Evolutionary conservation across 345 rosid species (phyloP).

Genomic region (Eucalyptus grandis): DNA sequence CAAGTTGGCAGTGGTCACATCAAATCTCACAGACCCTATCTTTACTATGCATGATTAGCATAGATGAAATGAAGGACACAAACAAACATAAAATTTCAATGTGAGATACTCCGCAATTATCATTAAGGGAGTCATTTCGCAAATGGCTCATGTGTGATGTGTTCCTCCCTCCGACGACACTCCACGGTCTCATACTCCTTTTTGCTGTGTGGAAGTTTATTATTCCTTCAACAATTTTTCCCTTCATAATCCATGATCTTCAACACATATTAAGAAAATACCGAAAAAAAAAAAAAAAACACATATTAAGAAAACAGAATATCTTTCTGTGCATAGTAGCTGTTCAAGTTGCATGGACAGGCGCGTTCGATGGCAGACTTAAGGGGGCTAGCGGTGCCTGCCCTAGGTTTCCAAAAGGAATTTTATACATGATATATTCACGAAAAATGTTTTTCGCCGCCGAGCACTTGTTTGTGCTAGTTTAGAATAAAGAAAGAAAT

Average conservation of each 20-base stretch:
- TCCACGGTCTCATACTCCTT: background rate
- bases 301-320: background rate
- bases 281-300: no score
- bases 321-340: background rate
- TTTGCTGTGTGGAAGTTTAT: background rate
- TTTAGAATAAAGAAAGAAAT: background rate
- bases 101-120: background rate
- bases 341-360: background rate
- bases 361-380: background rate
- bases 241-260: background rate
- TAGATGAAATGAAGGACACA: background rate
- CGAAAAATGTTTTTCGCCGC: background rate
- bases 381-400: background rate
- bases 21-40: background rate
- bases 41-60: background rate
- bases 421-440: background rate
- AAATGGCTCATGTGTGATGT: background rate
- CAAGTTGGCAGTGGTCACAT: accelerated
- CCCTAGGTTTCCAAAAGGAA: background rate
- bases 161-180: background rate
- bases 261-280: background rate
- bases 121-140: background rate
- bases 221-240: background rate
- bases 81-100: background rate
- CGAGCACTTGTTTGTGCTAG: background rate